phyloP scores from a whole-genome alignment of 202 grass and related monocot genomes.

The Digitaria exilis region DNA sequence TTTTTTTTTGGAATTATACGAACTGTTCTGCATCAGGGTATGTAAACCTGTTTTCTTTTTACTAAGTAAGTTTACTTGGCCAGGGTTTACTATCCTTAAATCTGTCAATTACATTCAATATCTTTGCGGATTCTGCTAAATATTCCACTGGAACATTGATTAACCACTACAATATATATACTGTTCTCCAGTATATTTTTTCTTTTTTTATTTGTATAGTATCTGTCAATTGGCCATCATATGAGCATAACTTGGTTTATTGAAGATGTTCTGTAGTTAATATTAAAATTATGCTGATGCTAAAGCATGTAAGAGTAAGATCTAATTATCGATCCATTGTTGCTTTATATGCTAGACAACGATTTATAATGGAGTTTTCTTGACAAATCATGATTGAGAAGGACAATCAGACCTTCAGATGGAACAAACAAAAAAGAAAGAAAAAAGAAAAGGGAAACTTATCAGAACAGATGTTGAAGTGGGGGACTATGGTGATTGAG shows the following conservation, averaged over 20 bases:
- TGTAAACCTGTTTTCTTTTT: no score
- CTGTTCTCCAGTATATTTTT: neutral
- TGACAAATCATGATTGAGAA: conserved; percentile 13
- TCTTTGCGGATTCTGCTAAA: conserved; percentile 5
- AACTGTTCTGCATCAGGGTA: neutral
- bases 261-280: conserved; percentile 18
- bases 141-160: neutral
- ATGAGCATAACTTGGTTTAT: neutral
- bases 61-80: neutral
- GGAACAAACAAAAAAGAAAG: neutral
- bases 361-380: conserved; percentile 1
- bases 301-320: neutral
- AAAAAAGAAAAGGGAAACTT: neutral
- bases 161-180: neutral
- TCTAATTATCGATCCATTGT: neutral
- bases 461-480: neutral
- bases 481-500: neutral
- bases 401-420: neutral
- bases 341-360: neutral
- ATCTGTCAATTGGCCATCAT: neutral
- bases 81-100: neutral
- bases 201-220: neutral
- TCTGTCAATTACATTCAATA: neutral
- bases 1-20: conserved; percentile 1
- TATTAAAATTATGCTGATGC: neutral